Evolutionary conservation across 345 rosid species (phyloP).

Genomic region (Kandelia obovata): DNA sequence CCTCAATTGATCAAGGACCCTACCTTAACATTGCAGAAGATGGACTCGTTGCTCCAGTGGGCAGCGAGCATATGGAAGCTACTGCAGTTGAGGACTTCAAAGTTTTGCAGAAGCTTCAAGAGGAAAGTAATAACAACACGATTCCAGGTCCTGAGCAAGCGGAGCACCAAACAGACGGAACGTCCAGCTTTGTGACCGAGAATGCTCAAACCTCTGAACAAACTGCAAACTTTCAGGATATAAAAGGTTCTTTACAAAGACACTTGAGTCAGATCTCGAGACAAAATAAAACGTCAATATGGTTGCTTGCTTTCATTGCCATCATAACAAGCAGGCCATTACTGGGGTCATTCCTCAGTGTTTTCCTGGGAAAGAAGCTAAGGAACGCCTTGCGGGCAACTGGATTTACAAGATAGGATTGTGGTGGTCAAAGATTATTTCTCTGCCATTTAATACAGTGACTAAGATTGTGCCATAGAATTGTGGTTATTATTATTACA

Average conservation of each 20-base stretch:
- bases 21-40: constrained; percentile 54
- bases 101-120: constrained; percentile 1
- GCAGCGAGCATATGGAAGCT: constrained; percentile 32
- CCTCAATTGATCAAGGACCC: constrained; percentile 69
- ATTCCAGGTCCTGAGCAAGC: constrained; percentile 24
- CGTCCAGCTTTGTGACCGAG: constrained; percentile 10
- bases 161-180: constrained; percentile 20
- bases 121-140: neutral
- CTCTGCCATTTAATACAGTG: neutral
- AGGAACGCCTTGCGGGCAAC: constrained; percentile 19
- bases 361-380: constrained; percentile 47
- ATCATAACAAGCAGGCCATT: constrained; percentile 58
- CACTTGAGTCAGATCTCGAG: constrained; percentile 38
- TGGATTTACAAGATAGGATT: constrained; percentile 17
- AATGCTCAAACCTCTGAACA: constrained; percentile 20
- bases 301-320: constrained; percentile 62
- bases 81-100: constrained; percentile 10
- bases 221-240: constrained; percentile 18
- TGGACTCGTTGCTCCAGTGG: constrained; percentile 65
- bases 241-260: constrained; percentile 31
- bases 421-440: neutral
- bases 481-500: too few relatives aligned
- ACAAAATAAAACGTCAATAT: constrained; percentile 36
- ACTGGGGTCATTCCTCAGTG: constrained; percentile 42
- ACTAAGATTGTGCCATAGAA: neutral